A percentile compares a stretch with the other conserved stretches of the same genome.
phyloP scores from a whole-genome alignment of 768 basidiomycete species.

The Tylopilus sp. region DNA sequence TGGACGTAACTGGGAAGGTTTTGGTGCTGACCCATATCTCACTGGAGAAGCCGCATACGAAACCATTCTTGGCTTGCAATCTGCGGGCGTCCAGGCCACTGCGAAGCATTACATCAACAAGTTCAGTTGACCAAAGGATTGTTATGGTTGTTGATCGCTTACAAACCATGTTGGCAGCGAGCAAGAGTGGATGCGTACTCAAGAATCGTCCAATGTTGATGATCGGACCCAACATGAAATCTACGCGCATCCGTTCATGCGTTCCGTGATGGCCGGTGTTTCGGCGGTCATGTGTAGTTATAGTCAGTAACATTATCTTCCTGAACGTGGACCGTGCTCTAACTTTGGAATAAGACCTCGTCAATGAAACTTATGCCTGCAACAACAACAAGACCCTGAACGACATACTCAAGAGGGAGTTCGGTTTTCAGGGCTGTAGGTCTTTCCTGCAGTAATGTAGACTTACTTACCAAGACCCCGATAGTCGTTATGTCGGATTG shows the following conservation, averaged over 20 bases:
- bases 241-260: slow-evolving; percentile 54
- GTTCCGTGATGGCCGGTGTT: slow-evolving; percentile 61
- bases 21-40: slow-evolving; percentile 86
- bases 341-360: slow-evolving; percentile 36
- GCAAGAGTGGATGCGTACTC: slow-evolving; percentile 35
- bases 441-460: neutral
- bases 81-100: slow-evolving; percentile 79
- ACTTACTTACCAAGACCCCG: neutral
- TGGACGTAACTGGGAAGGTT: slow-evolving; percentile 95
- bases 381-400: slow-evolving; percentile 60
- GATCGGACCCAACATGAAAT: slow-evolving; percentile 52
- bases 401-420: slow-evolving; percentile 60
- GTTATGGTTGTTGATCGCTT: neutral
- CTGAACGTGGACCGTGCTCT: neutral
- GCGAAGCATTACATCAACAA: slow-evolving; percentile 83
- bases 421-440: slow-evolving; percentile 64
- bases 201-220: slow-evolving; percentile 37
- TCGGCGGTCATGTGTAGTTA: slow-evolving; percentile 68
- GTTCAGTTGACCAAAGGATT: slow-evolving; percentile 32
- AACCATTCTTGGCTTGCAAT: slow-evolving; percentile 80
- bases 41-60: slow-evolving; percentile 73
- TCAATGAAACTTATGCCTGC: slow-evolving; percentile 61
- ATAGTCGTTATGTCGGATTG: slow-evolving; percentile 60
- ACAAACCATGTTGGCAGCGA: slow-evolving; percentile 21
- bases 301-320: slow-evolving; percentile 28